phyloP scores from a whole-genome alignment of 2,329 filamentous ascomycete species.

The Allantophomopsis lycopodina region DNA sequence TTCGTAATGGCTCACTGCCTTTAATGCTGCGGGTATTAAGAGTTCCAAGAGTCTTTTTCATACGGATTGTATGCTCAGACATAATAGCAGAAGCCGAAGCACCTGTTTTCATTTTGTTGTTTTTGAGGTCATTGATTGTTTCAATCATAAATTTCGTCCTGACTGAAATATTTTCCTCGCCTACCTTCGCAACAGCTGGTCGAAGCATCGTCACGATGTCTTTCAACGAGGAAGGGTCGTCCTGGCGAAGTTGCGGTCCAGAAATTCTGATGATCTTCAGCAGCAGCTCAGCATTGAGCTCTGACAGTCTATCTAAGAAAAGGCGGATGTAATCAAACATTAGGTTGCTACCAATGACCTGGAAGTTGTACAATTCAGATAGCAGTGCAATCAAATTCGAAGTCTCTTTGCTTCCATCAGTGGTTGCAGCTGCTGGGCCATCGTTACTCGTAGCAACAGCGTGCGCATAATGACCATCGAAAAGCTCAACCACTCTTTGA shows the following conservation, averaged over 20 bases:
- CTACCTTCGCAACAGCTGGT: conserved; percentile 51
- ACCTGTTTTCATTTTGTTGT: conserved; percentile 75
- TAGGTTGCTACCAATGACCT: conserved; percentile 68
- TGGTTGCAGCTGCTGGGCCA: conserved; percentile 11
- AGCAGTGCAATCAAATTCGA: conserved; percentile 73
- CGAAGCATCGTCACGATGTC: conserved; percentile 76
- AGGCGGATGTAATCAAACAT: conserved; percentile 84
- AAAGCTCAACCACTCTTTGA: conserved; percentile 62
- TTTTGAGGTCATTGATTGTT: conserved; percentile 86
- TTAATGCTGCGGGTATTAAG: conserved; percentile 58
- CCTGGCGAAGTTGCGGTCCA: conserved; percentile 71
- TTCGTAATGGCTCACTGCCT: conserved; percentile 66
- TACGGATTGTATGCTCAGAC: conserved; percentile 71
- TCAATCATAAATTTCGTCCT: conserved; percentile 97
- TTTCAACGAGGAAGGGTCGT: conserved; percentile 79
- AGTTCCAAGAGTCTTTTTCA: conserved; percentile 77
- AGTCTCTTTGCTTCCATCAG: conserved; percentile 38
- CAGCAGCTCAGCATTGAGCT: conserved; percentile 78
- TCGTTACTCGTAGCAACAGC: conserved; percentile 20
- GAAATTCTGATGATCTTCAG: conserved; percentile 72
- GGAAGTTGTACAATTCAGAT: conserved; percentile 83
- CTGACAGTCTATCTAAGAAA: conserved; percentile 61
- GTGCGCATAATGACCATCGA: conserved; percentile 50
- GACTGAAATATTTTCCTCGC: conserved; percentile 61
- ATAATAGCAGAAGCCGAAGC: conserved; percentile 56